phyloP scores from a whole-genome alignment of 2,329 filamentous ascomycete genomes.

The Domatiomyces globalis region DNA sequence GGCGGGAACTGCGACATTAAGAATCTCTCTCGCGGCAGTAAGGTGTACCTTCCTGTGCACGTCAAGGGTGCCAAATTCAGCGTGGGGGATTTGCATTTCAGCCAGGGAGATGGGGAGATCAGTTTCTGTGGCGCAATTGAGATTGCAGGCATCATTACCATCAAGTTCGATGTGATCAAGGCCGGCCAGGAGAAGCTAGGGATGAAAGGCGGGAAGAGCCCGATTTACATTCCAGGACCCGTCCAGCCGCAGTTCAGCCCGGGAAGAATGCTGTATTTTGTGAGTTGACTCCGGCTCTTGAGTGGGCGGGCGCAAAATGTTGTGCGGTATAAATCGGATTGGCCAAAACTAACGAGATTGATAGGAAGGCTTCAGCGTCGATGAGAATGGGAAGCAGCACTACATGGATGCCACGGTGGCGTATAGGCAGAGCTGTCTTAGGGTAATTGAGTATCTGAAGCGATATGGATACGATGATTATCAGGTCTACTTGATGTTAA shows the following conservation, averaged over 20 bases:
- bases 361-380: conserved; percentile 60
- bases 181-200: conserved; percentile 58
- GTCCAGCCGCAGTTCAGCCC: conserved; percentile 82
- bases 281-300: conserved; percentile 25
- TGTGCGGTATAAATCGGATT: no score
- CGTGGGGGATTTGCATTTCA: conserved; percentile 79
- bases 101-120: conserved; percentile 80
- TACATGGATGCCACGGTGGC: conserved; percentile 77
- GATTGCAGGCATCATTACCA: conserved; percentile 81
- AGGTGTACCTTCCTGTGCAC: conserved; percentile 78
- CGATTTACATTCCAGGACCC: conserved; percentile 73
- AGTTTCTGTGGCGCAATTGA: conserved; percentile 83
- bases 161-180: conserved; percentile 82
- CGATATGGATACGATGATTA: conserved; percentile 58
- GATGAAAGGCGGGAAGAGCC: conserved; percentile 49
- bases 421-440: conserved; percentile 66
- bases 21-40: conserved; percentile 63
- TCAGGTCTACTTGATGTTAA: conserved; percentile 73
- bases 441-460: conserved; percentile 65
- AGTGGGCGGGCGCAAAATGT: background rate
- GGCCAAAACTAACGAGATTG: background rate
- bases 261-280: conserved; percentile 67
- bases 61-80: conserved; percentile 75
- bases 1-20: conserved; percentile 90
- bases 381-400: conserved; percentile 77